Conservation (phyloP, 441 rosid species). For the Erodium moschatum region DNA sequence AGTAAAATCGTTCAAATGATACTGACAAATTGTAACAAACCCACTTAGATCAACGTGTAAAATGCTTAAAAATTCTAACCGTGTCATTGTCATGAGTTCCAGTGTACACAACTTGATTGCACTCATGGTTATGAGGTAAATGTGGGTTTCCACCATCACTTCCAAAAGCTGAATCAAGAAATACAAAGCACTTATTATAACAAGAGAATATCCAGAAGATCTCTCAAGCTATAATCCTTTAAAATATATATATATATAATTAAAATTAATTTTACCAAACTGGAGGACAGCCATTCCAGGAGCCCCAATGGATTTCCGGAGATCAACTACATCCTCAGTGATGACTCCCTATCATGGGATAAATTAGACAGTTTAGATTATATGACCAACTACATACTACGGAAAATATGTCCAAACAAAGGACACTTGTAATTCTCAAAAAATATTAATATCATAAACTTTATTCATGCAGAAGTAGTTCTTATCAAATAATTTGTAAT, state of each 20-base stretch:
- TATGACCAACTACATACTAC: neutral
- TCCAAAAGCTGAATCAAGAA: slow-evolving; percentile 59
- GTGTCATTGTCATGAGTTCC: slow-evolving; percentile 98
- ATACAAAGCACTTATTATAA: slow-evolving; percentile 11
- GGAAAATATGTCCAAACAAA: neutral
- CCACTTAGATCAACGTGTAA: neutral
- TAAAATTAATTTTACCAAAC: slow-evolving; percentile 47
- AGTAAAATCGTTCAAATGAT: neutral
- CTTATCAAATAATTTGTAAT: no score
- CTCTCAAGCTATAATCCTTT: no score
- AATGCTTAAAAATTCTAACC: slow-evolving; percentile 31
- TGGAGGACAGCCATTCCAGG: slow-evolving; percentile 99
- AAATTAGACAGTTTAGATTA: neutral
- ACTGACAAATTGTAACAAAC: neutral
- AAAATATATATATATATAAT: no score
- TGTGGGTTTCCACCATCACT: slow-evolving; percentile 77
- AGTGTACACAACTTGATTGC: slow-evolving; percentile 82
- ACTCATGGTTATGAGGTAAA: slow-evolving; percentile 86
- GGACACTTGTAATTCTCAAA: no score
- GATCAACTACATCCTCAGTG: slow-evolving; percentile 78
- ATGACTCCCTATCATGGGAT: slow-evolving; percentile 65
- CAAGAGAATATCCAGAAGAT: slow-evolving; percentile 12
- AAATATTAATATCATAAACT: no score
- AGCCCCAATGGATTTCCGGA: slow-evolving; percentile 74
- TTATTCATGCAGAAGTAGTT: no score